Evolutionary conservation across 2,329 filamentous ascomycete species (phyloP).

Genomic region (Nemania sp.): DNA sequence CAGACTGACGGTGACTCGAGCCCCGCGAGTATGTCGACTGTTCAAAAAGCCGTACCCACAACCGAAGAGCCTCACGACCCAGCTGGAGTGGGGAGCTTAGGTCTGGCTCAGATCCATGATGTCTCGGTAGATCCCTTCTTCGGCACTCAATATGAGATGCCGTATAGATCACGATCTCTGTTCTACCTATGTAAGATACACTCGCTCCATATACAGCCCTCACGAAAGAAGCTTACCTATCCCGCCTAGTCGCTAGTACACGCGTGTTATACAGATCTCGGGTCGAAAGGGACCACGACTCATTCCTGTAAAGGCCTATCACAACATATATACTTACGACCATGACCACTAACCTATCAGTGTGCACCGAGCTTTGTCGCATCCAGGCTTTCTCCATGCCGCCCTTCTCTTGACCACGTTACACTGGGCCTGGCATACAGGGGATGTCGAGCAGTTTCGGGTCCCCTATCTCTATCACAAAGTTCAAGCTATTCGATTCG

Average conservation of each 20-base stretch:
- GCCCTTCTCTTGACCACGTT: slow-evolving; percentile 51
- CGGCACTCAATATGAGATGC: slow-evolving; percentile 41
- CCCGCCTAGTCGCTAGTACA: slow-evolving; percentile 45
- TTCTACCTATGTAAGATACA: slow-evolving; percentile 43
- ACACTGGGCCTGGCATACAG: slow-evolving; percentile 53
- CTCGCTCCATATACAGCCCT: slow-evolving; percentile 28
- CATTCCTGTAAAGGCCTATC: slow-evolving; percentile 40
- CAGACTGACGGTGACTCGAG: slow-evolving; percentile 35
- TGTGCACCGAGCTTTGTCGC: slow-evolving; percentile 49
- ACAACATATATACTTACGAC: not conserved
- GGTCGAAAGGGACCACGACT: slow-evolving; percentile 43
- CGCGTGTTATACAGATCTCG: slow-evolving; percentile 48
- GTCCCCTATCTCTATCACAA: slow-evolving; percentile 53
- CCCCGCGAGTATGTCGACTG: slow-evolving; percentile 27
- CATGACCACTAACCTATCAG: slow-evolving; percentile 33
- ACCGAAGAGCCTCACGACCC: slow-evolving; percentile 34
- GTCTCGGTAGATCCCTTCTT: slow-evolving; percentile 36
- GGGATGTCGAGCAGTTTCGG: slow-evolving; percentile 50
- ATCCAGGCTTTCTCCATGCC: slow-evolving; percentile 52
- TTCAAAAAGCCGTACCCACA: slow-evolving; percentile 27
- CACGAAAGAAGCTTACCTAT: slow-evolving; percentile 15
- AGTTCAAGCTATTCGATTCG: slow-evolving; percentile 52
- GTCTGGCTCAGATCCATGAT: slow-evolving; percentile 32
- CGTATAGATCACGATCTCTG: slow-evolving; percentile 42
- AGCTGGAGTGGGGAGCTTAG: slow-evolving; percentile 21